Evolutionary conservation across 495 filamentous ascomycete genomes (phyloP).

Genomic region (Aspergillus incahuasiensis): DNA sequence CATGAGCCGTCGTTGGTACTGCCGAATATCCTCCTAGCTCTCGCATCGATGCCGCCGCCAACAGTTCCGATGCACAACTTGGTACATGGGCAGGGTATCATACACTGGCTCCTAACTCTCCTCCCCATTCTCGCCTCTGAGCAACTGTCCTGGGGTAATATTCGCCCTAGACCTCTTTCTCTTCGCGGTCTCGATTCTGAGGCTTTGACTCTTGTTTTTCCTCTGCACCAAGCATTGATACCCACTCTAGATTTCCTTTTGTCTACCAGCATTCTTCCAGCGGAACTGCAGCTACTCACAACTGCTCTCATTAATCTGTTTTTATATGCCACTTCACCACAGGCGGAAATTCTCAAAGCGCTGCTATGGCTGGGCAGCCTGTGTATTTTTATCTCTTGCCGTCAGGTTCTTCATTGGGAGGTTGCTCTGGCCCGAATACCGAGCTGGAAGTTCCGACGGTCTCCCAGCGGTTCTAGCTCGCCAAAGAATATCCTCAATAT

Average conservation of each 20-base stretch:
- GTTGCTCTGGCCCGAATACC: constrained; percentile 83
- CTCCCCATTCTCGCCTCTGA: constrained; percentile 54
- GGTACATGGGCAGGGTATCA: constrained; percentile 50
- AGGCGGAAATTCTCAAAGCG: constrained; percentile 74
- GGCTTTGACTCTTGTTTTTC: constrained; percentile 65
- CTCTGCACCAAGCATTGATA: constrained; percentile 80
- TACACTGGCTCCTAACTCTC: constrained; percentile 71
- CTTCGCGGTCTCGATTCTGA: constrained; percentile 52
- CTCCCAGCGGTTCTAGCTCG: constrained; percentile 40
- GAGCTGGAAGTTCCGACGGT: constrained; percentile 77
- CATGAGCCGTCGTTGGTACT: constrained; percentile 54
- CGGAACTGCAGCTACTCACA: constrained; percentile 85
- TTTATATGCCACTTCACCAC: constrained; percentile 73
- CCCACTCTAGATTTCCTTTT: constrained; percentile 70
- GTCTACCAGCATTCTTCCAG: constrained; percentile 76
- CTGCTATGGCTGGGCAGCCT: constrained; percentile 87
- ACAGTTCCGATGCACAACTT: constrained; percentile 60
- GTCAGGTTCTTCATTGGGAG: constrained; percentile 76
- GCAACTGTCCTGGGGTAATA: constrained; percentile 30
- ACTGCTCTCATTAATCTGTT: constrained; percentile 77
- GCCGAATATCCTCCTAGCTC: constrained; percentile 74
- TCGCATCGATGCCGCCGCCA: constrained; percentile 69
- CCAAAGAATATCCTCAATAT: constrained; percentile 47
- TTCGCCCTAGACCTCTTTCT: constrained; percentile 29
- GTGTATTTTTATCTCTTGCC: constrained; percentile 65